Evolutionary conservation across 306 rosid genomes (phyloP).

Genomic region (Castanopsis chinensis): DNA sequence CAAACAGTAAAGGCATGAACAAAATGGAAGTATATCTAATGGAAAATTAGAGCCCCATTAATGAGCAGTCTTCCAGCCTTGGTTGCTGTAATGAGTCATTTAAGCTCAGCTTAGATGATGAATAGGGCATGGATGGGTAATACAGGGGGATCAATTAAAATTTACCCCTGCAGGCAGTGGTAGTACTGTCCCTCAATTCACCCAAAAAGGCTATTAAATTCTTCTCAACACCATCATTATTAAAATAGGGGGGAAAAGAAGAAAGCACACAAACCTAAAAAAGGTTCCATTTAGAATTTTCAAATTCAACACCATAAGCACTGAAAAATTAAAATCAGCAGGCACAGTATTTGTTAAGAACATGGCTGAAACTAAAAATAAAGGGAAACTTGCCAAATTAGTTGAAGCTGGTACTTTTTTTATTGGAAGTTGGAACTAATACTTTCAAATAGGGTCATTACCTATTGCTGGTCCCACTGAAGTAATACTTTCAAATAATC

Average conservation of each 20-base stretch:
- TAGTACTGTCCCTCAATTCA: neutral
- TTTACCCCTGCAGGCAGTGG: neutral
- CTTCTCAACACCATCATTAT: neutral
- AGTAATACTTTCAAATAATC: neutral
- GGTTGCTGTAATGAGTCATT: neutral
- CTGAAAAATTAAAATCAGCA: neutral
- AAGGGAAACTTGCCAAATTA: neutral
- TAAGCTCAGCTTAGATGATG: neutral
- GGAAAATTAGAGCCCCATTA: neutral
- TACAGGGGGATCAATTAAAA: neutral
- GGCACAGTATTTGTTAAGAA: neutral
- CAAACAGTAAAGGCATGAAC: neutral
- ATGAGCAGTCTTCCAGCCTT: neutral
- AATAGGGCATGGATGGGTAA: neutral
- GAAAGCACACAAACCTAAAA: neutral
- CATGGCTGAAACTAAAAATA: neutral
- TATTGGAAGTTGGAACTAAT: neutral
- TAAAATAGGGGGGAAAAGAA: neutral
- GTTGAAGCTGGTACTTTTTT: neutral
- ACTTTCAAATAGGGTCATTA: neutral
- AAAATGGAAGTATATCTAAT: neutral
- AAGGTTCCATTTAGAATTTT: neutral
- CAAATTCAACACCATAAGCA: neutral
- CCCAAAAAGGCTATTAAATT: neutral
- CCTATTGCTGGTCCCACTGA: neutral